Evolutionary conservation across 768 basidiomycete species (phyloP), one percentile per base, ranked within the genome.

Genomic region (Phylloporus arenicola): DNA sequence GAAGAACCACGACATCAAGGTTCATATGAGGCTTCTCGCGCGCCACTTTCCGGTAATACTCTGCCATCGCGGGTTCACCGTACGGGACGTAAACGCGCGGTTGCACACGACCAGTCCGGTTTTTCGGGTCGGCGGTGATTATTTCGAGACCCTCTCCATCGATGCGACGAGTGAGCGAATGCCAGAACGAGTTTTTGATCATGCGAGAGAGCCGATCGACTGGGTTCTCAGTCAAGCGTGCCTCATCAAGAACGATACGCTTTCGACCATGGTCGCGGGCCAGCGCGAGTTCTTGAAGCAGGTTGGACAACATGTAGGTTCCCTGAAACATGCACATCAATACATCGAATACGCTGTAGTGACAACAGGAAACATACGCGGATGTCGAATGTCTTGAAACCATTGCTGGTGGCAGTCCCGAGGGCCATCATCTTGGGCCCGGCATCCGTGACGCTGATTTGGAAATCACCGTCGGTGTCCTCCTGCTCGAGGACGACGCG

Each of bases 101-200:
- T 50, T 90, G 88, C 43, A 89, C 77, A 54, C 88, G 87, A 27
- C 88, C 86, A 3, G 91, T 90, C 29, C 96, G 83, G 68, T 98
- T 98, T 74, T 99, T 99, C 5, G 95, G 95, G 69, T 98, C 96
- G 4, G 93, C 92, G 50, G 92, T 94, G 58, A 97, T 97, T 59
- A 94, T 91, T 68, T 98, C 95, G 24, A 99, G 78, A 3, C 95
- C 95, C 49, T 97, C 93, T 1, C 92, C 93, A 64, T 99, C 96
- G 59, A 98, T 98, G 37, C 94, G 84, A 45, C 95, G 83, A 2
- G 96, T 99, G 47, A 99, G 77, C 7, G 93, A 90, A 65, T 96
- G 90, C 95, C 95, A 99, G 75, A 99, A 99, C 3, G 92, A 94
- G 70, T 93, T 83, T 67, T 84, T 86, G 72, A 97, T 97, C 95